Conservation (phyloP, 2,329 filamentous ascomycete species). For the Lachnellula hyalina region DNA sequence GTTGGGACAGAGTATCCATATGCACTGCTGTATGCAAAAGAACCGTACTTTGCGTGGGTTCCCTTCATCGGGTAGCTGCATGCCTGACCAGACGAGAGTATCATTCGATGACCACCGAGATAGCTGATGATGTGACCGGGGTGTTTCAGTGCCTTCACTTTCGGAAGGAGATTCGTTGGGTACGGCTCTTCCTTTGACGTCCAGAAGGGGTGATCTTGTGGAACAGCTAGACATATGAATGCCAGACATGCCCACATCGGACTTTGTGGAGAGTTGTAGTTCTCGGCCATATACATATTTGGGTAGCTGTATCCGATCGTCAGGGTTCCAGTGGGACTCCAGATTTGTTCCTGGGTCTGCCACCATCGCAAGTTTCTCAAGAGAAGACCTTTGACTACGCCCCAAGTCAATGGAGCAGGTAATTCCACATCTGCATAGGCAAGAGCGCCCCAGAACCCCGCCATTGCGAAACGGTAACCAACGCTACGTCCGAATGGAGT, state of each 20-base stretch:
- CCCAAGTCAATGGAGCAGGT: slow-evolving; percentile 68
- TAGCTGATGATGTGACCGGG: slow-evolving; percentile 69
- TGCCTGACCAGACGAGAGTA: slow-evolving; percentile 72
- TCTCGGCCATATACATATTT: slow-evolving; percentile 76
- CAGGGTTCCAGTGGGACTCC: slow-evolving; percentile 68
- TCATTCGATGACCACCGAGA: slow-evolving; percentile 68
- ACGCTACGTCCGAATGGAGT: slow-evolving; percentile 75
- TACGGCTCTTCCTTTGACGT: slow-evolving; percentile 58
- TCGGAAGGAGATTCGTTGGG: slow-evolving; percentile 49
- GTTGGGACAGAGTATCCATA: slow-evolving; percentile 76
- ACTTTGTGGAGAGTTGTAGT: slow-evolving; percentile 74
- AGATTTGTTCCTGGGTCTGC: slow-evolving; percentile 70
- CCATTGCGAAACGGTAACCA: slow-evolving; percentile 80
- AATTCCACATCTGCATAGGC: slow-evolving; percentile 72
- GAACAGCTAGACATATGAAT: slow-evolving; percentile 68
- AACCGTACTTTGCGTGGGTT: slow-evolving; percentile 76
- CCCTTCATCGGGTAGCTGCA: slow-evolving; percentile 79
- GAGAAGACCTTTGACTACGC: slow-evolving; percentile 71
- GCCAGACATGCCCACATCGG: slow-evolving; percentile 73
- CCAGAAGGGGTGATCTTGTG: slow-evolving; percentile 71
- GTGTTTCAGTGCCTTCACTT: slow-evolving; percentile 56
- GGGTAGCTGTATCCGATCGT: slow-evolving; percentile 73
- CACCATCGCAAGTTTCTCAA: slow-evolving; percentile 74
- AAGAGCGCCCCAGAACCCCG: slow-evolving; percentile 75
- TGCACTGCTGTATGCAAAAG: slow-evolving; percentile 70